These are phyloP conservation scores for Fusarium sp. DNA, from an alignment of 2,329 filamentous ascomycete species.

Conservation along the genomic window DNA sequence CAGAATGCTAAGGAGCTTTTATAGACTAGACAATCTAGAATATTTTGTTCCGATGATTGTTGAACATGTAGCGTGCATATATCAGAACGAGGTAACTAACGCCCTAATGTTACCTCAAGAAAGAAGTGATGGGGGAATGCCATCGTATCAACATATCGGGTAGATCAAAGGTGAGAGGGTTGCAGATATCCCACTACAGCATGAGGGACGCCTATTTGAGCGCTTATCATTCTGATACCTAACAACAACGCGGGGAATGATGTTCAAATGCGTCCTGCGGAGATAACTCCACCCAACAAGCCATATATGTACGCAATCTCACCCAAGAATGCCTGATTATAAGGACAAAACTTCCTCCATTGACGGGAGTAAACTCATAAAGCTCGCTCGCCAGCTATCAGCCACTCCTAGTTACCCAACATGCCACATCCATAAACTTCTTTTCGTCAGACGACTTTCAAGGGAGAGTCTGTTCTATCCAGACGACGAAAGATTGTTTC, in stretches of 20 bases:
- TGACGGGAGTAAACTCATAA: neutral
- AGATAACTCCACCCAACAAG: neutral
- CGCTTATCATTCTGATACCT: conserved; percentile 4
- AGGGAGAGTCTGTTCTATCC: conserved; percentile 54
- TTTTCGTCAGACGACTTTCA: conserved; percentile 55
- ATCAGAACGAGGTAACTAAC: neutral
- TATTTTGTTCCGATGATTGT: neutral
- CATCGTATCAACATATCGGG: neutral
- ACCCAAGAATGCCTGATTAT: neutral
- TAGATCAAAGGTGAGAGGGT: neutral
- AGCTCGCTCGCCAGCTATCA: neutral
- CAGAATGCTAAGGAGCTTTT: neutral
- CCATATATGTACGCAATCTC: neutral
- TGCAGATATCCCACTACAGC: neutral
- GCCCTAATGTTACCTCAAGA: neutral
- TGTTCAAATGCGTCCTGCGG: neutral
- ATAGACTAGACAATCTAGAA: conserved; percentile 8
- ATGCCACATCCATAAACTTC: conserved; percentile 55
- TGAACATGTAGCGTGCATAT: neutral
- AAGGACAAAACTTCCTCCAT: neutral
- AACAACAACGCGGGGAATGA: neutral
- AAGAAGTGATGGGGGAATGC: neutral
- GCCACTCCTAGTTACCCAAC: neutral
- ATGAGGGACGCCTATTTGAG: conserved; percentile 9
- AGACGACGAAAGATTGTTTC: conserved; percentile 53